Conservation (phyloP, 163 green algal species). For the Chlorella variabilis region DNA sequence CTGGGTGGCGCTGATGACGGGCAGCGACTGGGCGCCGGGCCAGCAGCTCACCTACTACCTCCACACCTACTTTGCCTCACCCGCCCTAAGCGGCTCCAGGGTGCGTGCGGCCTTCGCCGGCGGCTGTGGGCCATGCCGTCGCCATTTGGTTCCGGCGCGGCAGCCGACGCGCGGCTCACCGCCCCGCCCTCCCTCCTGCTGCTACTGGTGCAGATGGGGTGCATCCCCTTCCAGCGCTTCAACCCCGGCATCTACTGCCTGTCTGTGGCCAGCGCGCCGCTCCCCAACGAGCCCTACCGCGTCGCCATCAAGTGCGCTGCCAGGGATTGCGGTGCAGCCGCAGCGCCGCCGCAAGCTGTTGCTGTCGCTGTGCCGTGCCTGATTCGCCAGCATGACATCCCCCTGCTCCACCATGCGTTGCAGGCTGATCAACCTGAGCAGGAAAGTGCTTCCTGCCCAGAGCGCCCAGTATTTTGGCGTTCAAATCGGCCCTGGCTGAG, state of each 20-base stretch:
- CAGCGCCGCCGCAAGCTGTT: neutral
- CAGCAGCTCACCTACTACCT: slow-evolving; percentile 8
- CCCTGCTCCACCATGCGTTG: too few species aligned
- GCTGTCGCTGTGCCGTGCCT: neutral
- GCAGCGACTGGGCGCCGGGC: neutral
- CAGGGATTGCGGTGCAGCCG: too few species aligned
- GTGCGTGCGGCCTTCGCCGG: neutral
- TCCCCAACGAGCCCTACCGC: neutral
- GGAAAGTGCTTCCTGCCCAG: neutral
- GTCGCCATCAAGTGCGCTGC: neutral
- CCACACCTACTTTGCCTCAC: neutral
- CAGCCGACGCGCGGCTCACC: too few species aligned
- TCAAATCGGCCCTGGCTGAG: neutral
- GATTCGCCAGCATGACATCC: neutral
- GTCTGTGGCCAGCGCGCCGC: neutral
- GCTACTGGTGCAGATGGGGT: neutral
- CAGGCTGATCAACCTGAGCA: slow-evolving; percentile 29
- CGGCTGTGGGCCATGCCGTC: neutral
- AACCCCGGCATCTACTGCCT: neutral
- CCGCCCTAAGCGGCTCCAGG: neutral
- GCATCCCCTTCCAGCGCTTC: neutral
- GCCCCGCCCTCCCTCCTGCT: too few species aligned
- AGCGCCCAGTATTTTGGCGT: neutral
- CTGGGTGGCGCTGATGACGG: neutral
- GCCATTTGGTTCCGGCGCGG: too few species aligned